Conservation (phyloP, 306 rosid genomes). For the Chamaecrista fasciculata region DNA sequence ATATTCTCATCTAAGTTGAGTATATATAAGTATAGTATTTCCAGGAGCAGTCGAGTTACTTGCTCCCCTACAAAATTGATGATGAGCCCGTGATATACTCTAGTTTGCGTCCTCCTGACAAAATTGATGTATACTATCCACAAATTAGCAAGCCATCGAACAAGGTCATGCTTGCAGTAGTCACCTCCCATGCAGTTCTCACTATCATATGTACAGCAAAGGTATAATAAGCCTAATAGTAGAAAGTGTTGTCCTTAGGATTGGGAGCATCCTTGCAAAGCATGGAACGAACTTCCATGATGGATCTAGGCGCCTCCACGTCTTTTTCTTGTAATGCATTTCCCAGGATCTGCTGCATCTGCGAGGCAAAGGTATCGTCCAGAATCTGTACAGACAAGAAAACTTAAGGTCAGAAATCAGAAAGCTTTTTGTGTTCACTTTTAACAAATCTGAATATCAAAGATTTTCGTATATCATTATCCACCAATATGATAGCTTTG, state of each 20-base stretch:
- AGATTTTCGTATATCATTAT: neutral
- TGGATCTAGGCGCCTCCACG: conserved; percentile 71
- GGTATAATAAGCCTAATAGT: conserved; percentile 40
- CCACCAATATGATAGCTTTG: neutral
- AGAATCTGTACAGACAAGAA: conserved; percentile 52
- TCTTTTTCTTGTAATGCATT: conserved; percentile 85
- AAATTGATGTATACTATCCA: neutral
- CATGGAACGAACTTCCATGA: conserved; percentile 92
- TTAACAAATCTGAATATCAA: neutral
- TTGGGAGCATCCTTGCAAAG: conserved; percentile 76
- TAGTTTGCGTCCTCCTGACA: neutral
- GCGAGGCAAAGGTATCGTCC: conserved; percentile 88
- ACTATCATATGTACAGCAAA: conserved; percentile 53
- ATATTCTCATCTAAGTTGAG: conserved; percentile 10
- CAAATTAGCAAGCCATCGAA: conserved; percentile 1
- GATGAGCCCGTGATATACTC: too few relatives aligned
- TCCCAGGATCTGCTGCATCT: conserved; percentile 86
- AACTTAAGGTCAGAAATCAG: conserved; percentile 6
- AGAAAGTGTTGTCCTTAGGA: conserved; percentile 59
- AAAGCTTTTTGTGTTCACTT: neutral
- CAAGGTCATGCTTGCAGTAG: neutral
- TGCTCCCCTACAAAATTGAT: conserved; percentile 63
- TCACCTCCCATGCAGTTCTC: too few relatives aligned
- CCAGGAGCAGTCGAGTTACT: conserved; percentile 66
- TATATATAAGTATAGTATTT: conserved; percentile 7